Evolutionary conservation across 331 rosid species (phyloP), one percentile per base, ranked within the genome.

Genomic region (Spiraea crenata): DNA sequence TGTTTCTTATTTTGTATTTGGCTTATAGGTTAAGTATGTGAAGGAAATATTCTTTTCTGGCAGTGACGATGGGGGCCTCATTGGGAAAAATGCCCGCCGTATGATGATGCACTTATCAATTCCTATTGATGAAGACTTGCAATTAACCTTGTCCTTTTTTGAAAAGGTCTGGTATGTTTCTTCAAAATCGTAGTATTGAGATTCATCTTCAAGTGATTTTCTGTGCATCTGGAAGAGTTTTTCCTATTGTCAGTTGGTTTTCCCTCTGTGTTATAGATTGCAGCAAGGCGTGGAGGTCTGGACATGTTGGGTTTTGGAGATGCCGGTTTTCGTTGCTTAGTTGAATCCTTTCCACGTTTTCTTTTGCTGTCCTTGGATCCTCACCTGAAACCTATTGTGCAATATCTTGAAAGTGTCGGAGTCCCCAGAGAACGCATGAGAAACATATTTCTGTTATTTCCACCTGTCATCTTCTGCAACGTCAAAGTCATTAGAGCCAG

Each of bases 251-350:
- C 41, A 37, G 52, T 47, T 64, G 51, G 57, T 25, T 44, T 35
- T 77, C 25, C 15, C 35, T 72, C 74, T 76, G 17, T 77, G 66
- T 4, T 67, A 49, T 48, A 89, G 96, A 74, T 93, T 78, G 88
- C 85, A 87, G 98, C 97, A 19, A 84, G 80, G 79, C 95, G 86
- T 51, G 91, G 96, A 57, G 97, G 98, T 75, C 69, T 93, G 68
- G 86, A 74, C 75, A 76, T 70, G 81, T 59, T 93, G 73, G 81
- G 83, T 55, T 83, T 83, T 34, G 69, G 57, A 7, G 81, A 90
- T 56, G 38, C 64, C 14, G 84, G 95, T 69, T 84, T 90, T 75
- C 65, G 31, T 17, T 82, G 59, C 77, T 77, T 93, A 40, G 74
- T 90, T 25, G 92, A 90, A 74, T 85, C 97, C 4, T 93, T 93